Evolutionary conservation across 148 eudicot species (phyloP).

Genomic region (Rhododendron williamsianum): DNA sequence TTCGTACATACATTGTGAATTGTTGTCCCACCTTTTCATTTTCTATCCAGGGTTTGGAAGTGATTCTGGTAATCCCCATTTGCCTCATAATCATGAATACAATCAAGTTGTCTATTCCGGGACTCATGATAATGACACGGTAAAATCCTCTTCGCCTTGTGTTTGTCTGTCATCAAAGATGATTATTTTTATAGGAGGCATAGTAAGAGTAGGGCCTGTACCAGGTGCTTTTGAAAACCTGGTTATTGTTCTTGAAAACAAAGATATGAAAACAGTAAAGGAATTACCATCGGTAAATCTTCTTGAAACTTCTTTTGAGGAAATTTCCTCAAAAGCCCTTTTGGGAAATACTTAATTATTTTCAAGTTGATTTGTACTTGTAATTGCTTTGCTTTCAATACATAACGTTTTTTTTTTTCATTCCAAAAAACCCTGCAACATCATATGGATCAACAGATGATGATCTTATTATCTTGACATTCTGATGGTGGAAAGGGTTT

Average conservation of each 20-base stretch:
- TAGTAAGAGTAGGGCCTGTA: not conserved
- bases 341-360: not conserved
- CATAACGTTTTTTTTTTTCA: not conserved
- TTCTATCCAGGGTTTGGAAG: slow-evolving; percentile 74
- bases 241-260: not conserved
- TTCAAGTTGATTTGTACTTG: not conserved
- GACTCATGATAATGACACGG: slow-evolving; percentile 99
- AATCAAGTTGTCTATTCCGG: slow-evolving; percentile 98
- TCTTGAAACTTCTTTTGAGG: not conserved
- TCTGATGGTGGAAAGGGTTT: not conserved
- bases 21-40: slow-evolving; percentile 1
- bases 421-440: not conserved
- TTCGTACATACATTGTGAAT: not conserved
- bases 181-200: not conserved
- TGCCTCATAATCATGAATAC: slow-evolving; percentile 87
- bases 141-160: slow-evolving; percentile 22
- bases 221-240: not conserved
- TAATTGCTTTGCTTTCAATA: not conserved
- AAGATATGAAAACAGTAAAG: not conserved
- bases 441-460: not conserved
- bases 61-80: slow-evolving; percentile 90
- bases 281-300: not conserved
- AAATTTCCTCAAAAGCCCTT: not conserved
- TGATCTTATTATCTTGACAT: not conserved
- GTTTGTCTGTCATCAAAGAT: not conserved